Conservation (phyloP, 176 grass and related monocot genomes). For the Thinopyrum elongatum region DNA sequence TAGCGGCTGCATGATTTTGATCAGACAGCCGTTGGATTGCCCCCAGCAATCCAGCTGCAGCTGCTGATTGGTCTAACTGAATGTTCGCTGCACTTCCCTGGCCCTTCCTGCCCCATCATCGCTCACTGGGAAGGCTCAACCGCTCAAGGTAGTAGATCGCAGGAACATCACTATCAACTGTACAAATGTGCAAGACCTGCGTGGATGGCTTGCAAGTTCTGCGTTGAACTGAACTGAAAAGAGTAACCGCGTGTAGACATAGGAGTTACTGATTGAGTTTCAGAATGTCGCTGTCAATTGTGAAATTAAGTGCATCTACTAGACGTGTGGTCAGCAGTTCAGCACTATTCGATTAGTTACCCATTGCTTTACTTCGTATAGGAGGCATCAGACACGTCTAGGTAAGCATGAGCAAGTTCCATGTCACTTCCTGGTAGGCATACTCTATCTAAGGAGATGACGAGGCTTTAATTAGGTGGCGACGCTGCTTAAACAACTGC, state of each 20-base stretch:
- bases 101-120: neutral
- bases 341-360: neutral
- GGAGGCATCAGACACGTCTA: neutral
- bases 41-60: neutral
- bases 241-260: too few relatives aligned
- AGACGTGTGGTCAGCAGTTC: neutral
- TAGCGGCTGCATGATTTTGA: neutral
- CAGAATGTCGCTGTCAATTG: neutral
- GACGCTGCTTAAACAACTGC: too few relatives aligned
- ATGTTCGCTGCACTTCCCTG: slow-evolving; percentile 4
- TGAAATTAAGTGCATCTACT: neutral
- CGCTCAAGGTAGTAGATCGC: too few relatives aligned
- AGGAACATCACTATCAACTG: too few relatives aligned
- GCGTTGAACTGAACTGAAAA: too few relatives aligned
- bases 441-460: neutral
- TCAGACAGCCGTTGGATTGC: neutral
- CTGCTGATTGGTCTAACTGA: neutral
- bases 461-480: neutral
- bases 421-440: neutral
- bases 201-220: too few relatives aligned
- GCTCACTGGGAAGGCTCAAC: too few relatives aligned
- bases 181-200: too few relatives aligned
- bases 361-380: neutral
- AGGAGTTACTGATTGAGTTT: too few relatives aligned
- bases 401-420: slow-evolving; percentile 27